Conservation (phyloP, 495 filamentous ascomycete species). For the Letharia lupina region DNA sequence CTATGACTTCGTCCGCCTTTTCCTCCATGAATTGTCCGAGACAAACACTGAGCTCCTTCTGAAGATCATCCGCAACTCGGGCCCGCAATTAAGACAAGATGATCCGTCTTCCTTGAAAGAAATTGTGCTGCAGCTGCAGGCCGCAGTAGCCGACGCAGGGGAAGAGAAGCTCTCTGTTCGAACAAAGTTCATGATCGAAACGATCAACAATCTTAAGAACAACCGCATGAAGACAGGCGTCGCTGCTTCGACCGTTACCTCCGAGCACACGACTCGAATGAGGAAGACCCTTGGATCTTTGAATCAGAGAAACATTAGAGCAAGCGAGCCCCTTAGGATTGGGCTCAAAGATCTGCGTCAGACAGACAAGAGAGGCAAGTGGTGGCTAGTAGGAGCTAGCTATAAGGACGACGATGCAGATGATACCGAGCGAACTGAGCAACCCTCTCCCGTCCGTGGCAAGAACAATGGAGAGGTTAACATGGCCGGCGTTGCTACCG, state of each 20-base stretch:
- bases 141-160: slow-evolving; percentile 54
- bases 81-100: slow-evolving; percentile 77
- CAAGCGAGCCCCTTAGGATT: slow-evolving; percentile 73
- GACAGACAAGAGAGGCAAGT: slow-evolving; percentile 82
- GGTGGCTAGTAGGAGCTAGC: slow-evolving; percentile 95
- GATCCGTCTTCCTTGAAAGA: slow-evolving; percentile 88
- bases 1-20: slow-evolving; percentile 80
- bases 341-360: slow-evolving; percentile 72
- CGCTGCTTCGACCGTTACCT: slow-evolving; percentile 51
- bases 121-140: slow-evolving; percentile 73
- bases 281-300: slow-evolving; percentile 70
- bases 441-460: not conserved
- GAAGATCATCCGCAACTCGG: slow-evolving; percentile 70
- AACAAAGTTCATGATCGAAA: slow-evolving; percentile 97
- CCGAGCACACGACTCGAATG: slow-evolving; percentile 77
- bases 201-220: slow-evolving; percentile 88
- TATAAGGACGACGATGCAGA: slow-evolving; percentile 47
- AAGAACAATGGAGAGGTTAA: slow-evolving; percentile 23
- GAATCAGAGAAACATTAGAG: slow-evolving; percentile 57
- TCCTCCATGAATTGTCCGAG: slow-evolving; percentile 68
- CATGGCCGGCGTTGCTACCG: slow-evolving; percentile 49
- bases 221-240: slow-evolving; percentile 73
- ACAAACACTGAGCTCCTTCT: slow-evolving; percentile 87
- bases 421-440: not conserved
- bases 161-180: slow-evolving; percentile 71